Evolutionary conservation across 176 grass and related monocot genomes (phyloP).

Genomic region (Rhynchospora pubera): DNA sequence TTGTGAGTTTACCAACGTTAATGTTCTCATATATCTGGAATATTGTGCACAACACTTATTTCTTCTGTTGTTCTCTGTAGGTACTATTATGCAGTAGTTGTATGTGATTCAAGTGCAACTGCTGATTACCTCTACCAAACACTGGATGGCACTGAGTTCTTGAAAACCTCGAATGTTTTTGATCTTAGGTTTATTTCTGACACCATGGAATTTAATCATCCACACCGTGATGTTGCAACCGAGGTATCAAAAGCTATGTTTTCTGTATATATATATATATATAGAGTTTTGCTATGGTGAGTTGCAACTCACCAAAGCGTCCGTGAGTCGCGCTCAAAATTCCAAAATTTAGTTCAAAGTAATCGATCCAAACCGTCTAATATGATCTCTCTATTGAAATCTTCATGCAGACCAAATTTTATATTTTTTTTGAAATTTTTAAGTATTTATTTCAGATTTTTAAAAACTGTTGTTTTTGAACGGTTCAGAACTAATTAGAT

Average conservation of each 20-base stretch:
- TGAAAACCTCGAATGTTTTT: constrained; percentile 77
- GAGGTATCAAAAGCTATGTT: constrained; percentile 31
- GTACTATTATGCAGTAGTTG: constrained; percentile 83
- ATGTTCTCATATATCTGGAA: neutral
- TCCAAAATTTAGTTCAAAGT: too few species aligned
- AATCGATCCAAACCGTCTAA: too few species aligned
- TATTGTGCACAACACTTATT: neutral
- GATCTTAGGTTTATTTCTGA: constrained; percentile 79
- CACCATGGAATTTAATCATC: constrained; percentile 68
- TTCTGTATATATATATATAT: too few species aligned
- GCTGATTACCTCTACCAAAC: constrained; percentile 79
- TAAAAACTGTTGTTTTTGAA: too few species aligned
- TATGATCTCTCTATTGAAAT: too few species aligned
- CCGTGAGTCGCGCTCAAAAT: too few species aligned
- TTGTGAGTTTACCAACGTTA: neutral
- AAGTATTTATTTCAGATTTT: too few species aligned
- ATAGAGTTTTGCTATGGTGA: too few species aligned
- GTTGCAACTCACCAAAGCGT: too few species aligned
- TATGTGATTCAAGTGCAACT: constrained; percentile 76
- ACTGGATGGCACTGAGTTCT: constrained; percentile 71
- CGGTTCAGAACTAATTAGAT: too few species aligned
- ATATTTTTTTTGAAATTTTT: too few species aligned
- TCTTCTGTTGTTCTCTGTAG: constrained; percentile 28
- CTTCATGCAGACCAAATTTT: too few species aligned
- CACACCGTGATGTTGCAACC: constrained; percentile 48